Evolutionary conservation across 2,329 filamentous ascomycete species (phyloP).

Genomic region (Pestalotiopsis fici): DNA sequence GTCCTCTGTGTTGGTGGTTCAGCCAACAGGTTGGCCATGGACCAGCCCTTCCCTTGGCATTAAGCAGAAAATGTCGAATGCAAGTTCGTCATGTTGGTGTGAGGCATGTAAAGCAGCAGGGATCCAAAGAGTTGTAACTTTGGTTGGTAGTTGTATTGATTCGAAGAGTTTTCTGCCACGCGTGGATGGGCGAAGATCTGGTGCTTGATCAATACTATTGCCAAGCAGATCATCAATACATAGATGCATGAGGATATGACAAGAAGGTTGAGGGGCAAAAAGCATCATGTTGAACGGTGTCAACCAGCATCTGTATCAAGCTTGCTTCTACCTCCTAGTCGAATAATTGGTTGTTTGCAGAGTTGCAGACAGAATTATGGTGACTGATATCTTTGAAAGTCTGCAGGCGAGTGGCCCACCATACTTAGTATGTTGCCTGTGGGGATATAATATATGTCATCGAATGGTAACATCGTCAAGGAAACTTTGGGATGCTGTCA

Average conservation of each 20-base stretch:
- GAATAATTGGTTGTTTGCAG: not conserved
- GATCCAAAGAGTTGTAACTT: constrained; percentile 1
- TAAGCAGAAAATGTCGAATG: constrained; percentile 11
- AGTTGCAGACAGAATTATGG: not conserved
- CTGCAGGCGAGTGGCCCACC: not conserved
- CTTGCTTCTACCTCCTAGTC: not conserved
- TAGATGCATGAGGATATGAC: not conserved
- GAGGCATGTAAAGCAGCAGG: constrained; percentile 16
- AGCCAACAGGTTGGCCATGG: constrained; percentile 17
- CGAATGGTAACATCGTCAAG: not conserved
- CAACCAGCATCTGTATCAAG: not conserved
- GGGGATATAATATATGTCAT: not conserved
- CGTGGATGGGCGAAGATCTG: not conserved
- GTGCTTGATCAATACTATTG: not conserved
- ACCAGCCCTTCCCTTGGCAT: constrained; percentile 18
- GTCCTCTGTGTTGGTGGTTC: constrained; percentile 15
- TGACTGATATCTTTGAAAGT: not conserved
- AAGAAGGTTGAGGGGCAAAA: not conserved
- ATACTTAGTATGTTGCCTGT: not conserved
- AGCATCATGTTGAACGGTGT: not conserved
- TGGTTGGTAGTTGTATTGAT: constrained; percentile 1
- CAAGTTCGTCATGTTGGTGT: constrained; percentile 9
- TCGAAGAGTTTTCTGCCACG: not conserved
- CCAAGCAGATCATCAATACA: not conserved
- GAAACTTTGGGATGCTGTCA: not conserved